These are phyloP conservation scores for Penicillium thymicola DNA, from an alignment of 2,329 filamentous ascomycete species.

Conservation along the genomic window DNA sequence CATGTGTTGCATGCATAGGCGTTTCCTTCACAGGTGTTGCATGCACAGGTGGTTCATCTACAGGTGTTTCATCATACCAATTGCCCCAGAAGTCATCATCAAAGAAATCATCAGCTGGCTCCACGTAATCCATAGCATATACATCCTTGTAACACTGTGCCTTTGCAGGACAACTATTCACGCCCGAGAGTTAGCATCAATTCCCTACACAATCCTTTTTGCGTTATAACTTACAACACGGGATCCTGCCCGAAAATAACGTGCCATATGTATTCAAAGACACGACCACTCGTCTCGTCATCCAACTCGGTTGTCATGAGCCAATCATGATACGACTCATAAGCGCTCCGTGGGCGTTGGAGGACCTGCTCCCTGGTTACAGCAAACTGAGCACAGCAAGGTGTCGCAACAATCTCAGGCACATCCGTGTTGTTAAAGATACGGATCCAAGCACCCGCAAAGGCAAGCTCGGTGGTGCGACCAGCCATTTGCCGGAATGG, in stretches of 20 bases:
- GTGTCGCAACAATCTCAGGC: slow-evolving; percentile 51
- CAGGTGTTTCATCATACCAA: slow-evolving; percentile 4
- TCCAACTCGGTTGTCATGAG: slow-evolving; percentile 53
- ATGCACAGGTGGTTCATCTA: background rate
- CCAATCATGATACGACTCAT: slow-evolving; percentile 57
- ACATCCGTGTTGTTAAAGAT: slow-evolving; percentile 38
- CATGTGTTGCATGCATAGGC: background rate
- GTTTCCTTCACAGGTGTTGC: background rate
- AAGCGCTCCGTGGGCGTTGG: slow-evolving; percentile 50
- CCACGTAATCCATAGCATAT: slow-evolving; percentile 22
- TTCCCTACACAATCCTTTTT: background rate
- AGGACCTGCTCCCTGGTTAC: slow-evolving; percentile 54
- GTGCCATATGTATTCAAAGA: slow-evolving; percentile 66
- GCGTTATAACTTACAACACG: slow-evolving; percentile 36
- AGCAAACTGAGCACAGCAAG: slow-evolving; percentile 65
- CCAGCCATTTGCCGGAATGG: slow-evolving; percentile 25
- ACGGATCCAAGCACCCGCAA: slow-evolving; percentile 28
- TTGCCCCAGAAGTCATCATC: background rate
- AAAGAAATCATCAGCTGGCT: background rate
- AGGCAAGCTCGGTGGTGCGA: slow-evolving; percentile 23
- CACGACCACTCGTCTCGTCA: slow-evolving; percentile 55
- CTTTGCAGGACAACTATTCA: slow-evolving; percentile 26
- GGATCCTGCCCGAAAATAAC: slow-evolving; percentile 48
- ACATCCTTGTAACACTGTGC: slow-evolving; percentile 27
- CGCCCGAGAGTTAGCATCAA: slow-evolving; percentile 1